Conservation (phyloP, 2,329 filamentous ascomycete genomes). For the Pseudopyrenochaeta lycopersici region DNA sequence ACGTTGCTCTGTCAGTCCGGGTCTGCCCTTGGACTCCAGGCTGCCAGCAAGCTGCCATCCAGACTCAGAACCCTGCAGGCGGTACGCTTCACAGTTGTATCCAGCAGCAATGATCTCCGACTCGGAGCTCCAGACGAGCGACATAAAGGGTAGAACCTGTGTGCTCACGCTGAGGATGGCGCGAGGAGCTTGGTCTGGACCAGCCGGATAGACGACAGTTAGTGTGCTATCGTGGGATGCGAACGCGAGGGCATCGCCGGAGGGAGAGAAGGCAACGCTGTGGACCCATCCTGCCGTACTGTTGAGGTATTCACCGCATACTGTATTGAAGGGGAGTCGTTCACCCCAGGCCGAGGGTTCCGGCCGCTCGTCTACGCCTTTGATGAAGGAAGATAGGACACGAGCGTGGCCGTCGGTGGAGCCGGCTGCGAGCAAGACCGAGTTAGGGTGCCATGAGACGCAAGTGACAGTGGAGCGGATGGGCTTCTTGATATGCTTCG, state of each 20-base stretch:
- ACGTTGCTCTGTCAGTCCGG: constrained; percentile 67
- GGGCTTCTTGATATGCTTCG: constrained; percentile 98
- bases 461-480: constrained; percentile 97
- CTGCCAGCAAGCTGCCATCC: constrained; percentile 88
- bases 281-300: constrained; percentile 98
- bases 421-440: constrained; percentile 89
- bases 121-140: constrained; percentile 90
- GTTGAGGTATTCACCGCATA: constrained; percentile 96
- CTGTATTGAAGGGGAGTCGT: constrained; percentile 94
- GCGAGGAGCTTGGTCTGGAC: constrained; percentile 85
- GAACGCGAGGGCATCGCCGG: constrained; percentile 92
- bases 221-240: constrained; percentile 95
- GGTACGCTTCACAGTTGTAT: constrained; percentile 88
- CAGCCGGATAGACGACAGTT: constrained; percentile 93
- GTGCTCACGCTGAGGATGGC: constrained; percentile 92
- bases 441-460: constrained; percentile 97
- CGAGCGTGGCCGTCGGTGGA: constrained; percentile 97
- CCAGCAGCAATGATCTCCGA: constrained; percentile 94
- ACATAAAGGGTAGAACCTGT: constrained; percentile 90
- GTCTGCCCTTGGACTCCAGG: constrained; percentile 75
- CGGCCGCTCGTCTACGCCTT: constrained; percentile 87
- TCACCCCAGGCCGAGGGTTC: constrained; percentile 93
- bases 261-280: constrained; percentile 90
- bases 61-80: constrained; percentile 77
- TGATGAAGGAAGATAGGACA: constrained; percentile 95